Evolutionary conservation across 352 stramenopile genomes (phyloP), one percentile per base, ranked within the genome.

Genomic region (Salisapilia sapeloensis): DNA sequence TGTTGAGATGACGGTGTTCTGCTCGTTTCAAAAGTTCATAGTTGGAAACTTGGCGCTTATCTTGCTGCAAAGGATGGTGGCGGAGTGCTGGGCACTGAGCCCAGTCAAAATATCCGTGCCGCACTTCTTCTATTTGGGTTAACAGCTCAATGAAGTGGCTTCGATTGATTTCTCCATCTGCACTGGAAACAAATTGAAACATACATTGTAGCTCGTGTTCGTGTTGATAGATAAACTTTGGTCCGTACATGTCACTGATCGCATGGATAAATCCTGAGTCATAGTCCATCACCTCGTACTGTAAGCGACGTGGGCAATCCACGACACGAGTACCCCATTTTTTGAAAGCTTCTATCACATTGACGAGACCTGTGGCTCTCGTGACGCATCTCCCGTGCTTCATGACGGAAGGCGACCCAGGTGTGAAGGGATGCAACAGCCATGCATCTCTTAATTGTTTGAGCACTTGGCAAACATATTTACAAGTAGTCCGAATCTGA

Each of bases 51-150:
- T 35, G 11, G 29, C 31, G 2, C 28, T 20, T 13, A 3, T n/a
- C 10, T 17, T 7, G 27, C 15, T 16, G 30, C 29, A 44, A 38
- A 2, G 6, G n/a, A 12, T 29, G 27, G 2, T 32, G 22, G 3
- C 26, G 16, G 4, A 64, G 48, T 1, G 48, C 45, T 13, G 43
- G 39, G 33, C 61, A 72, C 20, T 82, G 60, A 18, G 44, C 13
- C 66, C 60, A 79, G n/a, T 37, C 31, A 4, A 75, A 36, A 16
- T 66, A 55, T 0, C 47, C 43, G 6, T 19, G 13, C 3, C 49
- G 50, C 12, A 82, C 51, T 38, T 82, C 65, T 31, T 70, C 55
- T 15, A 79, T 60, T 29, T 63, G 38, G 0, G 62, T 82, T 14
- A 65, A 51, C 16, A 82, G 66, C 34, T 77, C 60, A n/a, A 77